These are phyloP conservation scores for Paspalum vaginatum DNA, from an alignment of 176 grass and related monocot genomes.

Conservation along the genomic window DNA sequence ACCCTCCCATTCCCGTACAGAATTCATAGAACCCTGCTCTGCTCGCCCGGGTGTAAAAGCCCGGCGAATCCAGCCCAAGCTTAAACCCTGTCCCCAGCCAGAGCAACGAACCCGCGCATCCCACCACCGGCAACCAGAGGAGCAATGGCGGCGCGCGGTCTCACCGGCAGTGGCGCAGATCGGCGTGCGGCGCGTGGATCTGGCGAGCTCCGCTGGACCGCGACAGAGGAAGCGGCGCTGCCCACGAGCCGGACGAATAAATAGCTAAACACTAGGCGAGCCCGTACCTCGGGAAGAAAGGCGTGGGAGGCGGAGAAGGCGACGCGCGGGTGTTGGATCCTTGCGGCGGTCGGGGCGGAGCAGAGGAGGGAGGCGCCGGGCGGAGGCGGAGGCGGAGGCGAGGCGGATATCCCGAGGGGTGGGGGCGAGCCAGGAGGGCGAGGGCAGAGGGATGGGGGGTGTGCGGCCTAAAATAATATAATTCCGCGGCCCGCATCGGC, in stretches of 20 bases:
- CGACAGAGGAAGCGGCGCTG: constrained; percentile 27
- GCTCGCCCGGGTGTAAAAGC: background rate
- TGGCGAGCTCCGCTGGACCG: constrained; percentile 17
- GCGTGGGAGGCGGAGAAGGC: constrained; percentile 21
- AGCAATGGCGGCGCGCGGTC: constrained; percentile 23
- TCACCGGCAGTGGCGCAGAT: constrained; percentile 37
- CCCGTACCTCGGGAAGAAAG: constrained; percentile 28
- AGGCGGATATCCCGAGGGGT: constrained; percentile 53
- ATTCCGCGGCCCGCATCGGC: constrained; percentile 32
- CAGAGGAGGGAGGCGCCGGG: constrained; percentile 7
- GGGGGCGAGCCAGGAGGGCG: background rate
- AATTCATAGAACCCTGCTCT: background rate
- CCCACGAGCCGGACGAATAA: background rate
- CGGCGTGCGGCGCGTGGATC: constrained; percentile 29
- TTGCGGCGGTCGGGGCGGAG: constrained; percentile 4
- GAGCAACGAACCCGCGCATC: background rate
- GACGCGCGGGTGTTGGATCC: constrained; percentile 37
- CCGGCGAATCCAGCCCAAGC: background rate
- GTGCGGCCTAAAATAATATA: constrained; percentile 48
- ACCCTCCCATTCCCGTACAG: background rate
- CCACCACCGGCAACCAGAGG: background rate
- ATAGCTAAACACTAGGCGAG: background rate
- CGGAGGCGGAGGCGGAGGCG: background rate
- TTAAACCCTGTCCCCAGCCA: constrained; percentile 42
- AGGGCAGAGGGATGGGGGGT: constrained; percentile 1